Evolutionary conservation across 2,329 filamentous ascomycete genomes (phyloP), one percentile per base, ranked within the genome.

Genomic region (Colletotrichum horii): DNA sequence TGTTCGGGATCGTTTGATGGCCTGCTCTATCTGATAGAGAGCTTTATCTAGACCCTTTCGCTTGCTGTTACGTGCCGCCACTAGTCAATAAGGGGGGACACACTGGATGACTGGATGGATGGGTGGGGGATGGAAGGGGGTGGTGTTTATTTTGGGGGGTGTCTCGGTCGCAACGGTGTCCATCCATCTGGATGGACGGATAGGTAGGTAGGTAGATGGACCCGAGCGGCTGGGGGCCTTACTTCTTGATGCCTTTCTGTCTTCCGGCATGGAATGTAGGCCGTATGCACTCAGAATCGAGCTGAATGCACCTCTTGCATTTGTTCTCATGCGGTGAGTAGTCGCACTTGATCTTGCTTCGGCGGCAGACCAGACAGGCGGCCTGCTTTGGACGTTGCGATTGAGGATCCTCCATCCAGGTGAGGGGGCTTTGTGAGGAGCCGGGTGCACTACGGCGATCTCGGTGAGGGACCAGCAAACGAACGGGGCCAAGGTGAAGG

Each of bases 201-300:
- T 8, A n/a, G 32, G 2, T 16, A 16, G 36, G 16, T 15, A 19
- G 34, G 26, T 36, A 60, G 38, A 22, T 8, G 5, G 34, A 30
- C n/a, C 16, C 48, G 62, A 43, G 19, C 7, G 38, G 11, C 43
- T 32, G 48, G n/a, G 65, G 28, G 55, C 78, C 87, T 83, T 84
- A 93, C 93, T 95, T 95, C 83, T 95, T 95, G 76, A 95, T 93
- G 26, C 93, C 94, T 81, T 95, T 95, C 80, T 94, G 93, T 66
- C 94, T 88, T 9, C 93, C 93, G 6, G 94, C 89, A 77, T 94
- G 93, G 80, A 94, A 94, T n/a, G 90, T 90, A n/a, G 90, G 93
- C 4, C 94, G 91, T 8, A 94, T 85, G 81, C 93, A 95, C 75
- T 94, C 91, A 16, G 85, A 81, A 38, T 89, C 87, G 9, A 89